Evolutionary conservation across 176 grass and related monocot species (phyloP).

Genomic region (Paspalum notatum): DNA sequence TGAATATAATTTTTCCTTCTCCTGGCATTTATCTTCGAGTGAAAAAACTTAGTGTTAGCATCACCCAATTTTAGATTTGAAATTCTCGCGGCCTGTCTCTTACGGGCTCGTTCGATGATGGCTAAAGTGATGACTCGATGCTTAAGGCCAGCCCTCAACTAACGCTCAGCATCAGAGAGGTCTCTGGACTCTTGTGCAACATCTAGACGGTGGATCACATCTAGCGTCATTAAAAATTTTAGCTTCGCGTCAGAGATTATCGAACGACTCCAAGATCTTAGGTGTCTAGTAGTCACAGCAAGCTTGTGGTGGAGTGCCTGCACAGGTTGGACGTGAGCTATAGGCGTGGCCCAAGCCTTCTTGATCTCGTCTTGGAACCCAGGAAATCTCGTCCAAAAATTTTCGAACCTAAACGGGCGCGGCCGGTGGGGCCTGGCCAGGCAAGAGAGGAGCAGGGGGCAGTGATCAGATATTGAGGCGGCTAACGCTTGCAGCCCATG

Average conservation of each 20-base stretch:
- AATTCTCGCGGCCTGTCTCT: neutral
- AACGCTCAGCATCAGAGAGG: rapidly evolving
- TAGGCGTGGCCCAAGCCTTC: rapidly evolving
- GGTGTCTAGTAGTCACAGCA: neutral
- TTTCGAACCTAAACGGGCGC: neutral
- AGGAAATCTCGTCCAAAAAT: neutral
- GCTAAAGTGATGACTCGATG: rapidly evolving
- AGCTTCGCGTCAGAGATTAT: neutral
- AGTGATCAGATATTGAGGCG: no score
- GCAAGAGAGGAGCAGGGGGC: neutral
- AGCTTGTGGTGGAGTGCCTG: neutral
- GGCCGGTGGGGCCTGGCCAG: rapidly evolving
- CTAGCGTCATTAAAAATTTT: neutral
- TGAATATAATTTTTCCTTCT: neutral
- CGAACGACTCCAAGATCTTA: rapidly evolving
- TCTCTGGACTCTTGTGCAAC: neutral
- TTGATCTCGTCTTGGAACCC: rapidly evolving
- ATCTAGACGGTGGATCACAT: neutral
- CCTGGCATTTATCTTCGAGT: neutral
- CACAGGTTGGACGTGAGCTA: rapidly evolving
- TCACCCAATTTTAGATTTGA: neutral
- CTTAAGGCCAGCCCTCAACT: neutral
- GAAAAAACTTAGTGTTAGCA: neutral
- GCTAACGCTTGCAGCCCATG: no score
- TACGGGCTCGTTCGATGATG: neutral